A percentile compares a stretch with the other conserved stretches of the same genome.
These are phyloP conservation scores for Fusarium pseudocircinatum DNA, from an alignment of 2,329 filamentous ascomycete species.

Conservation along the genomic window DNA sequence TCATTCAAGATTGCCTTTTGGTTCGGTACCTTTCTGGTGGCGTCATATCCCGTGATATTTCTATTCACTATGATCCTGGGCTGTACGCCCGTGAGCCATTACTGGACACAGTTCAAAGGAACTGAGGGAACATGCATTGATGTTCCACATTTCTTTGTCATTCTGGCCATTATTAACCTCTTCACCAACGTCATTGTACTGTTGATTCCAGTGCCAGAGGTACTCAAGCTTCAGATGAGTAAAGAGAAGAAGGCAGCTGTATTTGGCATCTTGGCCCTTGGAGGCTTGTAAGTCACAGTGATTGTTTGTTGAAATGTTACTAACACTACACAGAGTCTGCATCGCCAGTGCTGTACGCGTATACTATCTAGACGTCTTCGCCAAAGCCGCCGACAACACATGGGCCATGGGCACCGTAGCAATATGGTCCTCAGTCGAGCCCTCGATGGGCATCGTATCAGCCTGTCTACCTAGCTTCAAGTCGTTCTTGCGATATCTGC, in stretches of 20 bases:
- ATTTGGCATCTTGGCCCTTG: slow-evolving; percentile 5
- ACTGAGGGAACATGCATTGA: slow-evolving; percentile 9
- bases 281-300: neutral
- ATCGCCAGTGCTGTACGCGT: slow-evolving; percentile 14
- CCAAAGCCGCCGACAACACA: neutral
- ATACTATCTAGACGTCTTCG: neutral
- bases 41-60: slow-evolving; percentile 6
- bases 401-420: slow-evolving; percentile 17
- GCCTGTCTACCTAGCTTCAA: slow-evolving; percentile 20
- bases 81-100: neutral
- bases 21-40: neutral
- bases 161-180: slow-evolving; percentile 1
- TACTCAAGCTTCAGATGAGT: slow-evolving; percentile 11
- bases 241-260: slow-evolving; percentile 14
- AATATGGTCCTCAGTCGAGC: slow-evolving; percentile 18
- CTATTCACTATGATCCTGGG: slow-evolving; percentile 5
- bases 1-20: slow-evolving; percentile 7
- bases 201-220: slow-evolving; percentile 9
- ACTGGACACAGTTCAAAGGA: slow-evolving; percentile 14
- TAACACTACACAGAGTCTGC: neutral
- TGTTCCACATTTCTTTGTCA: slow-evolving; percentile 2
- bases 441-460: slow-evolving; percentile 15
- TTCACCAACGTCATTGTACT: slow-evolving; percentile 2
- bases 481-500: neutral
- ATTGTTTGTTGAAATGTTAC: rapidly evolving